Percentiles rank a stretch among this genome's conserved stretches.
Evolutionary conservation across 805 yeast genomes (phyloP).

Genomic region (Yarrowia phangngaensis): DNA sequence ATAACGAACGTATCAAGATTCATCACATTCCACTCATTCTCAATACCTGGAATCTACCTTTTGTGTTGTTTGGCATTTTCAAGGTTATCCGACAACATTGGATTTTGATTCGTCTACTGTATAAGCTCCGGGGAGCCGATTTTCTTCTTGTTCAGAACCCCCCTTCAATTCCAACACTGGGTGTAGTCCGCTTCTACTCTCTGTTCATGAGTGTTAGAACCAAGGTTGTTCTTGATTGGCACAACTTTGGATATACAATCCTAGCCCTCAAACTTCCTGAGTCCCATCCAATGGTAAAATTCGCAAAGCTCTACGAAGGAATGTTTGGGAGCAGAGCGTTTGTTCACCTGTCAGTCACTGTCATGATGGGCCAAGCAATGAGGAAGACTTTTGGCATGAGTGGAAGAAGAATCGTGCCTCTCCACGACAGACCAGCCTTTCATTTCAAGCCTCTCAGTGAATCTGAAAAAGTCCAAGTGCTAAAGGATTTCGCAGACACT

Average conservation of each 20-base stretch:
- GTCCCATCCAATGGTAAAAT: conserved; percentile 58
- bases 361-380: conserved; percentile 63
- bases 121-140: conserved; percentile 56
- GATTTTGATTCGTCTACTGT: conserved; percentile 48
- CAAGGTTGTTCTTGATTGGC: conserved; percentile 87
- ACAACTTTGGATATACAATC: conserved; percentile 83
- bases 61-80: conserved; percentile 50
- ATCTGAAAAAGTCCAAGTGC: conserved; percentile 37
- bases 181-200: conserved; percentile 56
- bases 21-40: conserved; percentile 36
- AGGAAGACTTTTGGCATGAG: conserved; percentile 52
- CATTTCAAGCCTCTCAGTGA: conserved; percentile 47
- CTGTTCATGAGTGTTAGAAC: conserved; percentile 50
- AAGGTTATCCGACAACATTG: conserved; percentile 60
- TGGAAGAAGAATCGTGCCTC: conserved; percentile 50
- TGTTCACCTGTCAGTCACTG: conserved; percentile 75
- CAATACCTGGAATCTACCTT: conserved; percentile 44
- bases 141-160: conserved; percentile 78
- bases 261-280: conserved; percentile 58
- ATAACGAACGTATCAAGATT: conserved; percentile 35
- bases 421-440: conserved; percentile 82
- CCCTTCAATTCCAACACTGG: conserved; percentile 80
- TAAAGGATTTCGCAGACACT: conserved; percentile 39
- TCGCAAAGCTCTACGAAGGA: conserved; percentile 61
- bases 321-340: conserved; percentile 60